Conservation (phyloP, 495 filamentous ascomycete genomes). For the Annulohypoxylon moriforme region DNA sequence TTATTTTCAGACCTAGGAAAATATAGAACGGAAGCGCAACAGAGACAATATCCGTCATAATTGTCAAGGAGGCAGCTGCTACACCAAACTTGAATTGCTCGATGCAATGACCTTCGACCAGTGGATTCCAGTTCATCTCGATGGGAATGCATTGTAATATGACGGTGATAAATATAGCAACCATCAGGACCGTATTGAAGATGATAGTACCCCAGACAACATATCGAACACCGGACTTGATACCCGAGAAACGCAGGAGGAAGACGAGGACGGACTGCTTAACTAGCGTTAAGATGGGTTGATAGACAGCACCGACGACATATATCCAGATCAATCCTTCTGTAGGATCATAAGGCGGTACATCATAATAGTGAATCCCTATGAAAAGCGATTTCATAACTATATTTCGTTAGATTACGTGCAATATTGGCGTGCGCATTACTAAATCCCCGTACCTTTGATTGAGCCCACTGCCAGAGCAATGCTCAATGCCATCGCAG, state of each 20-base stretch:
- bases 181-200: constrained; percentile 55
- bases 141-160: constrained; percentile 62
- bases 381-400: constrained; percentile 55
- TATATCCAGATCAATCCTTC: constrained; percentile 48
- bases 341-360: constrained; percentile 46
- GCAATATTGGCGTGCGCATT: background rate
- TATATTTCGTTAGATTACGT: constrained; percentile 24
- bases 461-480: constrained; percentile 30
- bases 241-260: constrained; percentile 54
- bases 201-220: constrained; percentile 36
- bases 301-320: constrained; percentile 63
- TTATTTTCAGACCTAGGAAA: constrained; percentile 60
- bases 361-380: constrained; percentile 53
- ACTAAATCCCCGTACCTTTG: constrained; percentile 12
- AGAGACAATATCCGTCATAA: constrained; percentile 61
- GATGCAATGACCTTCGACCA: constrained; percentile 27
- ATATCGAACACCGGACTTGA: constrained; percentile 48
- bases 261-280: constrained; percentile 64
- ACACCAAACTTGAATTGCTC: constrained; percentile 55
- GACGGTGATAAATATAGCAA: constrained; percentile 59
- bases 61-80: constrained; percentile 55
- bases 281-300: constrained; percentile 62
- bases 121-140: constrained; percentile 49
- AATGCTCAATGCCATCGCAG: constrained; percentile 24
- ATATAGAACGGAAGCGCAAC: constrained; percentile 62